Evolutionary conservation across 768 basidiomycete species (phyloP), one percentile per base, ranked within the genome.

Genomic region (Crepidotus variabilis): DNA sequence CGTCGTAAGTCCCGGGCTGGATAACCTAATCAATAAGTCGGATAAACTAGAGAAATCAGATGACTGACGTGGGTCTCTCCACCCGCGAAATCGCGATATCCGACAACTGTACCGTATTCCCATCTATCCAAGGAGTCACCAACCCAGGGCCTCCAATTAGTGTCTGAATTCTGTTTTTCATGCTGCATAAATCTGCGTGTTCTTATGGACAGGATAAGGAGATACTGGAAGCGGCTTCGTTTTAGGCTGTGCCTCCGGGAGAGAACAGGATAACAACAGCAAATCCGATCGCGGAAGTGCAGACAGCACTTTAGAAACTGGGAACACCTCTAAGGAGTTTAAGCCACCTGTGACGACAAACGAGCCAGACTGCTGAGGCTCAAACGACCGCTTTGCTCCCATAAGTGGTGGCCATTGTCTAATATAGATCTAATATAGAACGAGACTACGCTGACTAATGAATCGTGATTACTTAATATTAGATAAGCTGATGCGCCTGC

Each of bases 1-100:
- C 71, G 60, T 87, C 85, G 64, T 87, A 84, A n/a, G 86, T 86
- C 14, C 87, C 88, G 2, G 85, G 81, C 83, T 85, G 61, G 22
- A 47, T 8, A 46, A 22, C 50, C 22, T 33, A 24, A 16, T 58
- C 3, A 60, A 22, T 16, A 49, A 34, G 22, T 46, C n/a, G 18
- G 9, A 35, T 22, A 10, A 21, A 47, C 21, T 13, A 23, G 47
- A 56, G 22, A 23, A 11, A 14, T 5, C 8, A 33, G 68, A 75
- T 24, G 28, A 28, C 28, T 28, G 28, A 81, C 86, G 73, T 80
- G 62, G 0, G 83, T 78, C 60, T 84, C 81, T 23, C 80, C 68
- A 10, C 86, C 86, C 7, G 78, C 72, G 68, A 79, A 77, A 60
- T 86, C 85, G 9, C 79, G 73, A 65, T 87, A 88, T 7, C 84